These are phyloP conservation scores for Alternaria angustiovoidea DNA, from an alignment of 2,329 filamentous ascomycete genomes.

Conservation along the genomic window DNA sequence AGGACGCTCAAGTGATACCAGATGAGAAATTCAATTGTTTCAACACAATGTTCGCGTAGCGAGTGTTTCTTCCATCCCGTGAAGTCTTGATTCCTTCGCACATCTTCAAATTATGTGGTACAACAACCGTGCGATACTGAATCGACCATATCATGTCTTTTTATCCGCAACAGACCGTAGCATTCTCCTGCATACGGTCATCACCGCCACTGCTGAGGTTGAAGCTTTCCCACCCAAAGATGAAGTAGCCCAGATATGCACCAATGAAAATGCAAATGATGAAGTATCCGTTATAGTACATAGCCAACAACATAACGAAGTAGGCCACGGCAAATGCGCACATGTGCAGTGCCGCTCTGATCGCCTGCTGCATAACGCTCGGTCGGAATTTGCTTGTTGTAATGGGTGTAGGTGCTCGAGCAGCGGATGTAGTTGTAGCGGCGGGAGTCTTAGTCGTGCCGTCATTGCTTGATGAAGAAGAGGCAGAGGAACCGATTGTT, in stretches of 20 bases:
- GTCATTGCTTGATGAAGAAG: conserved; percentile 23
- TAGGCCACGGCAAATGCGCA: conserved; percentile 80
- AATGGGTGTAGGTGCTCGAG: neutral
- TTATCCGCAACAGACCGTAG: conserved; percentile 48
- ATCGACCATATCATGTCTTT: neutral
- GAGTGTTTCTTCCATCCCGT: neutral
- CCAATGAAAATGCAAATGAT: conserved; percentile 60
- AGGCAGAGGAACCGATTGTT: conserved; percentile 16
- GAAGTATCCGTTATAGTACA: conserved; percentile 76
- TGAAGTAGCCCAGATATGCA: conserved; percentile 46
- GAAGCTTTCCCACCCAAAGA: conserved; percentile 49
- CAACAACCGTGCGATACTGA: neutral
- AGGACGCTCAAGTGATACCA: neutral
- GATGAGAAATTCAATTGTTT: neutral
- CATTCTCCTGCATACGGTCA: conserved; percentile 46
- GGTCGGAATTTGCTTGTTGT: conserved; percentile 56
- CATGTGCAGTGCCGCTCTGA: conserved; percentile 76
- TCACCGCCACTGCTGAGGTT: conserved; percentile 30
- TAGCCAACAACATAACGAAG: conserved; percentile 77
- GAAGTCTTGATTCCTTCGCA: neutral
- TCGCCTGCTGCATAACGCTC: conserved; percentile 70
- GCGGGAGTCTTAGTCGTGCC: conserved; percentile 22
- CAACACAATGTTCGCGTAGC: neutral
- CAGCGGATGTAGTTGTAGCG: conserved; percentile 6
- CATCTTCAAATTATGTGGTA: neutral